A percentile compares a stretch with the other conserved stretches of the same genome.
These are phyloP conservation scores for Sclerotinia trifoliorum DNA, from an alignment of 2,329 filamentous ascomycete species.

Conservation along the genomic window DNA sequence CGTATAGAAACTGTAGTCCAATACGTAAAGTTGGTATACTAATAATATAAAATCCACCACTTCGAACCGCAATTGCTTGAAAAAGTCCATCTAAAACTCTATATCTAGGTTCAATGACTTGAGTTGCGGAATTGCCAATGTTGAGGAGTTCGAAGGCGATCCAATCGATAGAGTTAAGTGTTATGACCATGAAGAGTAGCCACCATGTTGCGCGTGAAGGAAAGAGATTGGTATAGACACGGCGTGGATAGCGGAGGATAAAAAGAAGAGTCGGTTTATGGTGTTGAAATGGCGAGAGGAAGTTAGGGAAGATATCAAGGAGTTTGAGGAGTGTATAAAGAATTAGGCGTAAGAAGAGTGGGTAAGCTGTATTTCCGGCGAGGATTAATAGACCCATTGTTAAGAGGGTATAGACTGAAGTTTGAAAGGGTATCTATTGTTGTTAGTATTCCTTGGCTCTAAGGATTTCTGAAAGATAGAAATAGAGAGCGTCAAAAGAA, in stretches of 20 bases:
- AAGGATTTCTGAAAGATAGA: not conserved
- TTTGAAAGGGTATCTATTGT: conserved; percentile 44
- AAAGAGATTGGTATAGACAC: conserved; percentile 64
- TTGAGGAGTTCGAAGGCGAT: conserved; percentile 64
- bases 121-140: conserved; percentile 57
- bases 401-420: conserved; percentile 44
- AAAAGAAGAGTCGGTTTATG: conserved; percentile 53
- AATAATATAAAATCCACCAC: conserved; percentile 58
- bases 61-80: conserved; percentile 62
- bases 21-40: conserved; percentile 14
- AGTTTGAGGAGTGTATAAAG: conserved; percentile 53
- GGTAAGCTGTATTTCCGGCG: conserved; percentile 60
- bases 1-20: conserved; percentile 48
- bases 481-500: conserved; percentile 23
- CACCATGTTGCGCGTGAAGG: conserved; percentile 64
- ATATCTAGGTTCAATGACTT: conserved; percentile 51
- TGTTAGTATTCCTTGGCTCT: conserved; percentile 4
- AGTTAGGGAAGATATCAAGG: conserved; percentile 43
- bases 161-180: conserved; percentile 64
- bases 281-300: conserved; percentile 26
- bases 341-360: conserved; percentile 52
- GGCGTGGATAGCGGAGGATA: conserved; percentile 55
- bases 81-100: conserved; percentile 65
- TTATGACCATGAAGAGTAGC: conserved; percentile 58
- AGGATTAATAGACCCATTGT: conserved; percentile 57